Conservation (phyloP, 495 filamentous ascomycete genomes). For the Penicillium pancosmium region DNA sequence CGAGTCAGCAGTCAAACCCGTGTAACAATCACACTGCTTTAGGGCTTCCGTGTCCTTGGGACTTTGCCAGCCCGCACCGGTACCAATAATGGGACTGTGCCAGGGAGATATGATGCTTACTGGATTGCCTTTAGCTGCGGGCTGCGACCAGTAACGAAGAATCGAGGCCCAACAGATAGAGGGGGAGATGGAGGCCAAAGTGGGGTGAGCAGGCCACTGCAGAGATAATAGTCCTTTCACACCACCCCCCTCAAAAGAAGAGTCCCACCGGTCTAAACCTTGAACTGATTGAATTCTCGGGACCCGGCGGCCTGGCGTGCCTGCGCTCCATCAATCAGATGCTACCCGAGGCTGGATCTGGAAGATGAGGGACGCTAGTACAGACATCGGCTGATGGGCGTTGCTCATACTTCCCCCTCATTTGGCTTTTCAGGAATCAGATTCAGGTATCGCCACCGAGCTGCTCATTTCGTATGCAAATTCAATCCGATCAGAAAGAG, state of each 20-base stretch:
- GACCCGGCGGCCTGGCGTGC: slow-evolving; percentile 13
- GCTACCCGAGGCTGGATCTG: slow-evolving; percentile 25
- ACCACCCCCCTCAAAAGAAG: slow-evolving; percentile 1
- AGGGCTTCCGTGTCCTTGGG: slow-evolving; percentile 29
- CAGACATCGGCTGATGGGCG: slow-evolving; percentile 19
- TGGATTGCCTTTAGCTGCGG: slow-evolving; percentile 9
- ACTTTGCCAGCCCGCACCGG: slow-evolving; percentile 8
- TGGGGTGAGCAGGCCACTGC: slow-evolving; percentile 7
- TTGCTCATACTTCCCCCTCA: slow-evolving; percentile 3
- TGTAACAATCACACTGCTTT: slow-evolving; percentile 37
- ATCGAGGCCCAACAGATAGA: slow-evolving; percentile 6
- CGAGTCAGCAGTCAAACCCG: slow-evolving; percentile 33
- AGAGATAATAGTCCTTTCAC: slow-evolving; percentile 14
- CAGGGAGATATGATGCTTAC: slow-evolving; percentile 26
- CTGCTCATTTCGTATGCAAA: slow-evolving; percentile 2
- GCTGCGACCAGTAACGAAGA: slow-evolving; percentile 7
- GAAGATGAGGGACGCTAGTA: slow-evolving; percentile 18
- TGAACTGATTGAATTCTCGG: slow-evolving; percentile 23
- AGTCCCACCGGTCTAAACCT: slow-evolving; percentile 25
- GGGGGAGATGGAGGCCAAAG: slow-evolving; percentile 7
- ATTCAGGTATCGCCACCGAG: background rate
- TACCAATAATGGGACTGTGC: slow-evolving; percentile 14
- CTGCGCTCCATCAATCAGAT: slow-evolving; percentile 27
- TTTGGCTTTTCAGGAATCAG: background rate
- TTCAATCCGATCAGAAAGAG: slow-evolving; percentile 12